phyloP scores from a whole-genome alignment of 73 alveolate species.

The Breviolum minutum region DNA sequence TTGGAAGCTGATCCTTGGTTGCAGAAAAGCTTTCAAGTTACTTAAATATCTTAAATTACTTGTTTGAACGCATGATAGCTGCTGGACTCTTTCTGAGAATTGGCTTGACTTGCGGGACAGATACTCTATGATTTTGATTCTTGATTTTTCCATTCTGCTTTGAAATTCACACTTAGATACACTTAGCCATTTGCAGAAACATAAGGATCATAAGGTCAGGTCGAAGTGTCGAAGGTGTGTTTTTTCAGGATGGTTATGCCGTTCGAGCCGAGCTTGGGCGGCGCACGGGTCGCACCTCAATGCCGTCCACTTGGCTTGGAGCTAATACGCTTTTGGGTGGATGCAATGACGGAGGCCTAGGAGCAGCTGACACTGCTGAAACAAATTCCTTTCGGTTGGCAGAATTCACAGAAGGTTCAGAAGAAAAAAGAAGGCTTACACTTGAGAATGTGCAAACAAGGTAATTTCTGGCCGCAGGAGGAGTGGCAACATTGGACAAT shows the following conservation, averaged over 20 bases:
- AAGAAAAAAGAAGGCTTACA: too few relatives aligned
- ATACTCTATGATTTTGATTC: not conserved
- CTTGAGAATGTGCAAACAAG: too few relatives aligned
- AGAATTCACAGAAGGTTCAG: not conserved
- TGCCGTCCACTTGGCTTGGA: constrained; percentile 93
- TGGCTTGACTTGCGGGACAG: not conserved
- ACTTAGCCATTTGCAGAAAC: too few relatives aligned
- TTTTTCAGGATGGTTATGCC: constrained; percentile 53
- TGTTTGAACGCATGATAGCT: too few relatives aligned
- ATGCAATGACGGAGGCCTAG: constrained; percentile 95
- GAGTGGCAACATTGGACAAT: constrained; percentile 81
- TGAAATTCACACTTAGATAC: not conserved
- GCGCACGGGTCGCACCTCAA: constrained; percentile 92
- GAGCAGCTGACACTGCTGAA: not conserved
- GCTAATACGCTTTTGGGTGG: constrained; percentile 59
- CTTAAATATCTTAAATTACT: too few relatives aligned
- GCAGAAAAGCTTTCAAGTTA: not conserved
- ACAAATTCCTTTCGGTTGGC: not conserved
- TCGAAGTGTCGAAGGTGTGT: not conserved
- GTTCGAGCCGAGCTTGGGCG: constrained; percentile 95
- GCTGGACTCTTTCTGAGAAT: too few relatives aligned
- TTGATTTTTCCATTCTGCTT: not conserved
- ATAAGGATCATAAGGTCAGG: not conserved
- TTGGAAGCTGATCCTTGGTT: constrained; percentile 40
- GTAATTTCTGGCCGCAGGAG: constrained; percentile 14